Conservation (phyloP, 2,329 filamentous ascomycete species). For the Trichophyton verrucosum region DNA sequence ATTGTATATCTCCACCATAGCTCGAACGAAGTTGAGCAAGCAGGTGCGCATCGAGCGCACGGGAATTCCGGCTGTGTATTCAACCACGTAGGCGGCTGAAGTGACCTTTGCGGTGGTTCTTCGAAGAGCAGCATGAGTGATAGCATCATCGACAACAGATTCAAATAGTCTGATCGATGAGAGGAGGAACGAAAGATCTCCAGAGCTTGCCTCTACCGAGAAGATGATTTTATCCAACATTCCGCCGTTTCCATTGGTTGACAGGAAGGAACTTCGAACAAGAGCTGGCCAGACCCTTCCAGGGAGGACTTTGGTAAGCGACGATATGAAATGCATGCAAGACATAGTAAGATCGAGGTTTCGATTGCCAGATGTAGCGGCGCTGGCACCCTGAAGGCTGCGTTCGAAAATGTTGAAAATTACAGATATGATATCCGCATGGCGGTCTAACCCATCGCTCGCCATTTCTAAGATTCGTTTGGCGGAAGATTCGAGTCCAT, state of each 20-base stretch:
- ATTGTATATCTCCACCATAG: conserved; percentile 71
- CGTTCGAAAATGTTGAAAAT: conserved; percentile 76
- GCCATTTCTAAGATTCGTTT: conserved; percentile 38
- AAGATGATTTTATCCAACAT: conserved; percentile 67
- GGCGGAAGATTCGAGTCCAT: conserved; percentile 27
- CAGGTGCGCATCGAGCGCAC: conserved; percentile 65
- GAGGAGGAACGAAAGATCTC: conserved; percentile 64
- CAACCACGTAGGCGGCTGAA: conserved; percentile 20
- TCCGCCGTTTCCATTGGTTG: conserved; percentile 61
- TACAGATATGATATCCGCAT: conserved; percentile 62
- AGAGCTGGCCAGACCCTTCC: conserved; percentile 85
- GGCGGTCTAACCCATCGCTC: conserved; percentile 36
- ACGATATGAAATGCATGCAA: conserved; percentile 68
- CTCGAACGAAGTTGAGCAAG: conserved; percentile 59
- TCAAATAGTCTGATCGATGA: conserved; percentile 63
- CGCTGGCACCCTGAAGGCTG: conserved; percentile 39
- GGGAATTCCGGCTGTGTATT: conserved; percentile 58
- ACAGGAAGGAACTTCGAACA: conserved; percentile 65
- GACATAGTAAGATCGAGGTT: conserved; percentile 56
- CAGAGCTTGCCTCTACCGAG: conserved; percentile 65
- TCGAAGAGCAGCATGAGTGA: conserved; percentile 40
- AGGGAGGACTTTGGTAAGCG: conserved; percentile 59
- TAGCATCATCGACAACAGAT: conserved; percentile 61
- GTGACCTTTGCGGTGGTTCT: conserved; percentile 24
- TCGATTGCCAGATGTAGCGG: conserved; percentile 50